These are phyloP conservation scores for Osmozyma mogii DNA, from an alignment of 805 yeast species.

Conservation along the genomic window DNA sequence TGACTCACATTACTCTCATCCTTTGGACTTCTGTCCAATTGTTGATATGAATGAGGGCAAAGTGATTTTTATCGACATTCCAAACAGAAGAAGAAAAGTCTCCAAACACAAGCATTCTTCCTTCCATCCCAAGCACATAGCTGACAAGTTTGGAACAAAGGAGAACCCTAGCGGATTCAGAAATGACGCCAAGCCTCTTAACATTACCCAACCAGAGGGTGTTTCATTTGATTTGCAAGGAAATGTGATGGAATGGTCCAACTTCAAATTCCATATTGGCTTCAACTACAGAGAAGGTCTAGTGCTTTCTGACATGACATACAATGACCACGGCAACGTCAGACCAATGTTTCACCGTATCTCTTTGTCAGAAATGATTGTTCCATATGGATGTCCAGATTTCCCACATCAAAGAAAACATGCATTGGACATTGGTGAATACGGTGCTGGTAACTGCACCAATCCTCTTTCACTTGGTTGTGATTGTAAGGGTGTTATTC, in stretches of 20 bases:
- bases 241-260: constrained; percentile 67
- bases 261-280: constrained; percentile 71
- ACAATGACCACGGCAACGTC: constrained; percentile 67
- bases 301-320: constrained; percentile 42
- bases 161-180: constrained; percentile 42
- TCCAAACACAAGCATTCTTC: constrained; percentile 57
- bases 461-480: constrained; percentile 74
- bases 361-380: constrained; percentile 76
- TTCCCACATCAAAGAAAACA: constrained; percentile 81
- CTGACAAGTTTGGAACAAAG: too few species aligned
- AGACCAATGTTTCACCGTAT: constrained; percentile 74
- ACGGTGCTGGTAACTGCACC: constrained; percentile 82
- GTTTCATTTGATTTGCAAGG: constrained; percentile 70
- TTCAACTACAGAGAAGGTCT: constrained; percentile 84
- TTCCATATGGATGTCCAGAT: constrained; percentile 75
- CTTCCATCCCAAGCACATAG: constrained; percentile 61
- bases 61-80: constrained; percentile 69
- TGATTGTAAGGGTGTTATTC: constrained; percentile 82
- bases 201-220: constrained; percentile 74
- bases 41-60: constrained; percentile 64
- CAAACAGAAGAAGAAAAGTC: constrained; percentile 64
- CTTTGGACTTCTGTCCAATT: constrained; percentile 77
- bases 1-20: constrained; percentile 69
- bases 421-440: constrained; percentile 81
- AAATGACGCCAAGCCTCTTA: constrained; percentile 50